Conservation (phyloP, 2,329 filamentous ascomycete species). For the Pseudocercospora pini-densiflorae region DNA sequence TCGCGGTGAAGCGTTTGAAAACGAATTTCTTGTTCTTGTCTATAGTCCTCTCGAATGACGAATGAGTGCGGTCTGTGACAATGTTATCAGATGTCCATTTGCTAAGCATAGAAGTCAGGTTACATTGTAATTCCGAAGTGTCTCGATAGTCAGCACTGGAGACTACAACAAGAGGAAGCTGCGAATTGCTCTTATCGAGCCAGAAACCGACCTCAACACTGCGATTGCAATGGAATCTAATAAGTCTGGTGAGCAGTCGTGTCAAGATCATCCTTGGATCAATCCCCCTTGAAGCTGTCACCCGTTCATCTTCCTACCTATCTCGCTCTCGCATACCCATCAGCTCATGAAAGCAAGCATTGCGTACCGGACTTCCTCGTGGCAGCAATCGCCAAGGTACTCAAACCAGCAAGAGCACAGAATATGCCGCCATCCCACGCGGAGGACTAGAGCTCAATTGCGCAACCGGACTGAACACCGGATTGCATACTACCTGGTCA, state of each 20-base stretch:
- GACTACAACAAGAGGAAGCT: neutral
- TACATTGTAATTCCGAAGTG: too few relatives aligned
- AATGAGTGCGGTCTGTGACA: neutral
- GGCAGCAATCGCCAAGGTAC: neutral
- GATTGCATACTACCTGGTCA: neutral
- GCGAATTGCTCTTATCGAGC: neutral
- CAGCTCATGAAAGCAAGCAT: neutral
- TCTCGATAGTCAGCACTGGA: neutral
- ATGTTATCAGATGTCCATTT: neutral
- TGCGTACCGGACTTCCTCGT: neutral
- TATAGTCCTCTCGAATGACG: neutral
- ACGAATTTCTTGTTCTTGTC: neutral
- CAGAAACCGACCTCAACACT: neutral
- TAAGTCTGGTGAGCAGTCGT: neutral
- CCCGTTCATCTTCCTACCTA: neutral
- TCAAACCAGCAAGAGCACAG: neutral
- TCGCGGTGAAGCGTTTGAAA: neutral
- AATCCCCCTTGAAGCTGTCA: neutral
- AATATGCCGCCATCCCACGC: neutral
- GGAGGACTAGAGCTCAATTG: neutral
- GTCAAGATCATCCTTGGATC: neutral
- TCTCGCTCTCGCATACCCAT: neutral
- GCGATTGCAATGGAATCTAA: neutral
- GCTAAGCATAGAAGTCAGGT: neutral
- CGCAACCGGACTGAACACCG: conserved; percentile 1